Evolutionary conservation across 768 basidiomycete species (phyloP).

Genomic region (Termitomyces sp.): DNA sequence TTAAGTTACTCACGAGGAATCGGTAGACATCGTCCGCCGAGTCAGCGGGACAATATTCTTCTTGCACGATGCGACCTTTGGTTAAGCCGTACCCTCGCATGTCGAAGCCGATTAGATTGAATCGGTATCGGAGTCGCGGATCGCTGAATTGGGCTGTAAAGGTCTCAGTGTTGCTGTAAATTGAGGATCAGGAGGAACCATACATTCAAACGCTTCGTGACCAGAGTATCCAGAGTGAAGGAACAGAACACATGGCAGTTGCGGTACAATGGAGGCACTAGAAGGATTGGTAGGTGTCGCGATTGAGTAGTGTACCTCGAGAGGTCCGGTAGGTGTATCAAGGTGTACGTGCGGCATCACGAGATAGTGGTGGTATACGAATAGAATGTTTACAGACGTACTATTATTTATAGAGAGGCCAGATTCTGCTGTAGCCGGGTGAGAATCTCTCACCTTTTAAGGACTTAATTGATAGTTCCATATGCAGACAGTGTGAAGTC

Average conservation of each 20-base stretch:
- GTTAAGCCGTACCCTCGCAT: conserved; percentile 21
- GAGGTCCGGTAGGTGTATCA: conserved; percentile 10
- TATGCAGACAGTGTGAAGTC: background rate
- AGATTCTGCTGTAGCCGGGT: background rate
- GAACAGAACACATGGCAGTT: conserved; percentile 16
- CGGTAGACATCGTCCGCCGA: conserved; percentile 22
- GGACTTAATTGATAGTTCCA: conserved; percentile 4
- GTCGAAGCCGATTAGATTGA: conserved; percentile 25
- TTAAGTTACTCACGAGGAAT: conserved; percentile 19
- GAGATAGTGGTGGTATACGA: background rate
- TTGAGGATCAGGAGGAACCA: background rate
- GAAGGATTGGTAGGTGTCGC: conserved; percentile 15
- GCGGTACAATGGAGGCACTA: conserved; percentile 10
- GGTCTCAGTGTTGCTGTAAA: background rate
- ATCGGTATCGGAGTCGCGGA: conserved; percentile 16
- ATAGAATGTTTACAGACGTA: background rate
- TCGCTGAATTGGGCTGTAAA: conserved; percentile 20
- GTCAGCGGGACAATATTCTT: conserved; percentile 15
- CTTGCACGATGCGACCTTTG: conserved; percentile 12
- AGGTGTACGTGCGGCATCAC: conserved; percentile 14
- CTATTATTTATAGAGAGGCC: background rate
- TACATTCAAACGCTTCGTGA: conserved; percentile 18
- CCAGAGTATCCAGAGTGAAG: conserved; percentile 16
- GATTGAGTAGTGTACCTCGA: conserved; percentile 16
- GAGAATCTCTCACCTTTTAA: background rate